Evolutionary conservation across 345 rosid species (phyloP).

Genomic region (Garcia nutans): DNA sequence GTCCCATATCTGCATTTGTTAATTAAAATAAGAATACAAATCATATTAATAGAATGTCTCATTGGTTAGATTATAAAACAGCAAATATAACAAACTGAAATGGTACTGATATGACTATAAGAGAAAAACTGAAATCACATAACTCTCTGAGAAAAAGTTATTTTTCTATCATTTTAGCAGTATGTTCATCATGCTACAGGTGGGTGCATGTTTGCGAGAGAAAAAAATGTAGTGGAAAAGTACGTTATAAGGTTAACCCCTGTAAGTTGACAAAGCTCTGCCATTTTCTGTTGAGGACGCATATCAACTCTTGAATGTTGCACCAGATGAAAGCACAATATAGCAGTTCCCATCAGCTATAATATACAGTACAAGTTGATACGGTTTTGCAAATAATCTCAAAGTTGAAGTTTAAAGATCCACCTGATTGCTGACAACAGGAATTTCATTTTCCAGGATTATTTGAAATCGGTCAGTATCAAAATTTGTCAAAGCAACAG

Average conservation of each 20-base stretch:
- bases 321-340: constrained; percentile 48
- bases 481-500: constrained; percentile 90
- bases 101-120: neutral
- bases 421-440: constrained; percentile 97
- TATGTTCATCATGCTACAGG: neutral
- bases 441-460: constrained; percentile 83
- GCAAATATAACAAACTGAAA: neutral
- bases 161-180: neutral
- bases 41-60: neutral
- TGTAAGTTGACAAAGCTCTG: constrained; percentile 83
- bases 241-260: constrained; percentile 97
- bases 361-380: neutral
- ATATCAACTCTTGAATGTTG: constrained; percentile 93
- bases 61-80: neutral
- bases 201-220: constrained; percentile 1
- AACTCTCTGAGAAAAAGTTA: neutral
- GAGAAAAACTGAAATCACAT: neutral
- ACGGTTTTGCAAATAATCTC: neutral
- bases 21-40: neutral
- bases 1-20: constrained; percentile 72
- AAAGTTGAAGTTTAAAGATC: neutral
- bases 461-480: constrained; percentile 82
- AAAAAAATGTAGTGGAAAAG: constrained; percentile 30
- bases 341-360: constrained; percentile 16
- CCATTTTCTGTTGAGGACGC: constrained; percentile 97